Evolutionary conservation across 2,329 filamentous ascomycete genomes (phyloP), one percentile per base, ranked within the genome.

Genomic region (Paecilomyces formosus): DNA sequence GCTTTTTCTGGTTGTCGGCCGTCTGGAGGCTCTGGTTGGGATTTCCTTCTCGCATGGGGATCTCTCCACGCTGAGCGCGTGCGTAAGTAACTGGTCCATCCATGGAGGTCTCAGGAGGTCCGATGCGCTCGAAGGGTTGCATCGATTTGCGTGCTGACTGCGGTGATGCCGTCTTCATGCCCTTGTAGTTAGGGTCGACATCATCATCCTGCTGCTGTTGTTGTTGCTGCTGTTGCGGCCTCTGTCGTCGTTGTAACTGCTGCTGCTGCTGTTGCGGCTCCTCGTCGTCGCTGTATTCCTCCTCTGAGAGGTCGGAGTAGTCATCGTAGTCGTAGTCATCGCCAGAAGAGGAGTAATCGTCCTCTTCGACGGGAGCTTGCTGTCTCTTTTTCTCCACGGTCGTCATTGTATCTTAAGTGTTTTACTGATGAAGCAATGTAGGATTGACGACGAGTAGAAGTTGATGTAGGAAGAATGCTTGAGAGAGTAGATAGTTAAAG

Each of bases 11-110:
- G 66, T 57, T 65, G 71, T 57, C 63, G 71, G 56, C 67, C 74
- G 60, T 68, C 68, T 2, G 63, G 3, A 72, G 58, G 22, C 24
- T 58, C 64, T 82, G 78, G 56, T 80, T 76, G 8, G 80, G 80
- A 62, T 82, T 77, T 35, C 77, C 76, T 13, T 78, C 78, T 55
- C 81, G 72, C 71, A 82, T 75, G 3, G 81, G 81, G 58, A 83
- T 82, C 68, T 83, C 81, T 28, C 81, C 81, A 61, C 81, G 70
- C 74, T 79, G 75, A 39, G 81, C 81, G 50, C 81, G 72, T 13
- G 81, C 80, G 57, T 80, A 73, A 18, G 81, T 83, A 31, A 84
- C 81, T 4, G 81, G 81, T 1, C 81, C 81, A 61, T 81, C 77
- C 81, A 83, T 84, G 56, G 76, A 79, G 53, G 81, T 82, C 65